Conservation (phyloP, 768 basidiomycete genomes). For the Fomitopsis pulvina region DNA sequence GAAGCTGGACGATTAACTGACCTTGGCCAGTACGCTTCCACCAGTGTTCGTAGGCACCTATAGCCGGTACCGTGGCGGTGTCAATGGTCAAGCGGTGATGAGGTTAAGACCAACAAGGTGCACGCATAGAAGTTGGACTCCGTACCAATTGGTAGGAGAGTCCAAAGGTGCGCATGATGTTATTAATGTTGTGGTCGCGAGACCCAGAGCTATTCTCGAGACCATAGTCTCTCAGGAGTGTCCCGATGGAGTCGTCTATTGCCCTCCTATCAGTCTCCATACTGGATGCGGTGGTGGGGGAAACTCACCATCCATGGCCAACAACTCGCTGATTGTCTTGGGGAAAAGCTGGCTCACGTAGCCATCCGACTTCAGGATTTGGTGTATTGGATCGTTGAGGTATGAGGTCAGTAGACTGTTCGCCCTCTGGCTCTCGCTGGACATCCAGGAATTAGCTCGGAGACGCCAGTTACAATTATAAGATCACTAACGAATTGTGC, state of each 20-base stretch:
- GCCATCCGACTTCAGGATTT: conserved; percentile 43
- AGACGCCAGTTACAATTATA: not conserved
- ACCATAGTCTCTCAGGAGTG: conserved; percentile 28
- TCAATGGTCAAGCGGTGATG: not conserved
- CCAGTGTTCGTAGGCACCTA: not conserved
- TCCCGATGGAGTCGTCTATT: conserved; percentile 19
- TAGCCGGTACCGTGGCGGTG: not conserved
- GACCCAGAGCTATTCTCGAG: conserved; percentile 29
- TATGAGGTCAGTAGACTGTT: conserved; percentile 44
- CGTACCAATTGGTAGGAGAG: conserved; percentile 53
- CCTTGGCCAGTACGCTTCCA: not conserved
- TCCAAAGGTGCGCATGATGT: conserved; percentile 50
- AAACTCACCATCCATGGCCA: conserved; percentile 42
- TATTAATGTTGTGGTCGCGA: conserved; percentile 45
- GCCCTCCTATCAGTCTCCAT: not conserved
- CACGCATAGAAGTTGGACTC: not conserved
- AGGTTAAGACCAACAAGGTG: not conserved
- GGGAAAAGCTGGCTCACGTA: conserved; percentile 43
- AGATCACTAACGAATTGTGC: conserved; percentile 49
- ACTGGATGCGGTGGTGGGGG: not conserved
- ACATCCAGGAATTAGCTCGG: too few species aligned
- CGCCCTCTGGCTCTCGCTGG: conserved; percentile 50
- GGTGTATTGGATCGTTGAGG: conserved; percentile 34
- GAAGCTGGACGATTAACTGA: not conserved
- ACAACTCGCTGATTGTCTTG: conserved; percentile 43